A percentile compares a stretch with the other conserved stretches of the same genome.
phyloP scores from a whole-genome alignment of 306 rosid species.

The Cucurbita maxima region DNA sequence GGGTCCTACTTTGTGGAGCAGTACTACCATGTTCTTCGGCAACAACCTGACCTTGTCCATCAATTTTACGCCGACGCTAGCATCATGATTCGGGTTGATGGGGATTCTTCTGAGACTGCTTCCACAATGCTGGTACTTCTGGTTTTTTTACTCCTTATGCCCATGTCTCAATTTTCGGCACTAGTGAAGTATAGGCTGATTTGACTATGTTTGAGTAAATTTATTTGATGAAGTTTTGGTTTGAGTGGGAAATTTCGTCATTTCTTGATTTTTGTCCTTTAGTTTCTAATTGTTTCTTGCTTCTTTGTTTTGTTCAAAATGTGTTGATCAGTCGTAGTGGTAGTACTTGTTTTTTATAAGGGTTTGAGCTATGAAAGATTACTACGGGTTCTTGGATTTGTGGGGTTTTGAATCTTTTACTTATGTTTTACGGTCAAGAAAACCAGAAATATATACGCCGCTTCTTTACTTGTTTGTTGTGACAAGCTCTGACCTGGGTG shows the following conservation, averaged over 20 bases:
- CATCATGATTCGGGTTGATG: constrained; percentile 52
- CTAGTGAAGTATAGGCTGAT: background rate
- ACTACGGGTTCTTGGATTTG: background rate
- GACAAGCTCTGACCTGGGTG: background rate
- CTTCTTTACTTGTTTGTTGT: background rate
- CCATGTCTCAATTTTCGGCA: too few species aligned
- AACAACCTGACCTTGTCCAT: constrained; percentile 59
- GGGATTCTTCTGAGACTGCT: constrained; percentile 42
- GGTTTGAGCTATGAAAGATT: background rate
- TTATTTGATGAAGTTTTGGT: background rate
- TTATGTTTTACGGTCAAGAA: background rate
- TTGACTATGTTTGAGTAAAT: background rate
- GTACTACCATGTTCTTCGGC: constrained; percentile 72
- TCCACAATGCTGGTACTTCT: constrained; percentile 37
- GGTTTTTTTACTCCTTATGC: background rate
- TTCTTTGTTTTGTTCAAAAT: background rate
- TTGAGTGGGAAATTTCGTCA: background rate
- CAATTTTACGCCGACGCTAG: constrained; percentile 71
- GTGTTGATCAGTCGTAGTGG: background rate
- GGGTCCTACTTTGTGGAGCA: constrained; percentile 81
- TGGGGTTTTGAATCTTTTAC: background rate
- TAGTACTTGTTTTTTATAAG: background rate
- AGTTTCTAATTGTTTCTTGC: background rate
- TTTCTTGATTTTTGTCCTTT: background rate
- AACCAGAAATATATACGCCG: too few species aligned